Percentiles rank a stretch among this genome's conserved stretches.
Evolutionary conservation across 2,329 filamentous ascomycete species (phyloP).

Genomic region (Penicillium psychrosexuale): DNA sequence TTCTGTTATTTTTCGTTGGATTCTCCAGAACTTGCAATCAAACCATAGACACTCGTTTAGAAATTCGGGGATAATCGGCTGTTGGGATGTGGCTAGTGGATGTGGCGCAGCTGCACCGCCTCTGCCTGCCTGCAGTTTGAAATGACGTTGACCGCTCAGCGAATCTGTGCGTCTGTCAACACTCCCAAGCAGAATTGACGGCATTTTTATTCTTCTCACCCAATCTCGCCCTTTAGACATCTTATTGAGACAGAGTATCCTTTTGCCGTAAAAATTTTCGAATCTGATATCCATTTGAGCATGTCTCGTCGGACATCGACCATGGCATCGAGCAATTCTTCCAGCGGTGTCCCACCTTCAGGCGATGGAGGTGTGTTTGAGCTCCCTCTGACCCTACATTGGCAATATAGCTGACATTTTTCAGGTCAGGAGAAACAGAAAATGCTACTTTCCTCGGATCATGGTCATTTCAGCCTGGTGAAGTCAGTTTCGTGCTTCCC

Average conservation of each 20-base stretch:
- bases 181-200: slow-evolving; percentile 27
- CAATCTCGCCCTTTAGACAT: slow-evolving; percentile 11
- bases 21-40: not conserved
- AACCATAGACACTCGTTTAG: not conserved
- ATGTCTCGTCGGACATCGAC: slow-evolving; percentile 42
- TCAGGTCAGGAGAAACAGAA: slow-evolving; percentile 51
- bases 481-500: slow-evolving; percentile 35
- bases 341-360: slow-evolving; percentile 29
- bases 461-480: slow-evolving; percentile 52
- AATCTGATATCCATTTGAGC: slow-evolving; percentile 20
- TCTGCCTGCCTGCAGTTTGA: slow-evolving; percentile 16
- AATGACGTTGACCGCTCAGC: slow-evolving; percentile 39
- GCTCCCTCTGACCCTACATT: slow-evolving; percentile 7
- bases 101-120: slow-evolving; percentile 31
- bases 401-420: slow-evolving; percentile 12
- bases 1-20: slow-evolving; percentile 12
- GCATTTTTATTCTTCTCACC: slow-evolving; percentile 16
- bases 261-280: slow-evolving; percentile 6
- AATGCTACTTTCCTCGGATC: slow-evolving; percentile 47
- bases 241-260: not conserved
- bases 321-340: slow-evolving; percentile 33
- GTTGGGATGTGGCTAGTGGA: slow-evolving; percentile 23
- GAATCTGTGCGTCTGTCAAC: slow-evolving; percentile 37
- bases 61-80: not conserved
- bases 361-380: slow-evolving; percentile 35